phyloP scores from a whole-genome alignment of 2,329 filamentous ascomycete genomes.

The Elsinoe fawcettii region DNA sequence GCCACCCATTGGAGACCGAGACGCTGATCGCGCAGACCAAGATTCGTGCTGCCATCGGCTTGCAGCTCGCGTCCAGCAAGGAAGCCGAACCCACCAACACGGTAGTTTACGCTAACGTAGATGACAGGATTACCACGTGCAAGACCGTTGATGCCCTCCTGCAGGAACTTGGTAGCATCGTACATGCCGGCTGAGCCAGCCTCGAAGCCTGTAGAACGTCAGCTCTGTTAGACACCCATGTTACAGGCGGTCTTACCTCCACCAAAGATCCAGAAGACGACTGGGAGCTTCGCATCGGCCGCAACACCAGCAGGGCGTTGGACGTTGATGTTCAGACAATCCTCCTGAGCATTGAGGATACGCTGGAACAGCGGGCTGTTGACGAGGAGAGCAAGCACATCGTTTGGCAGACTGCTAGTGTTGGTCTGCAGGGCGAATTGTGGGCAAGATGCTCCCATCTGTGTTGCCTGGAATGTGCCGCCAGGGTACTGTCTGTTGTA shows the following conservation, averaged over 20 bases:
- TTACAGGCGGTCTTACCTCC: slow-evolving; percentile 24
- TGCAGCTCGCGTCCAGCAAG: slow-evolving; percentile 28
- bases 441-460: slow-evolving; percentile 56
- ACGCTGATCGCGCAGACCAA: slow-evolving; percentile 29
- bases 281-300: slow-evolving; percentile 35
- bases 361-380: slow-evolving; percentile 35
- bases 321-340: slow-evolving; percentile 39
- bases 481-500: slow-evolving; percentile 43
- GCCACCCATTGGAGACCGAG: slow-evolving; percentile 29
- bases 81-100: slow-evolving; percentile 31
- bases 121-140: slow-evolving; percentile 56
- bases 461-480: slow-evolving; percentile 55
- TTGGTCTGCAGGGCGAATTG: slow-evolving; percentile 53
- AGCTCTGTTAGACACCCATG: neutral
- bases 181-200: slow-evolving; percentile 35
- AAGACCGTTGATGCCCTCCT: slow-evolving; percentile 31
- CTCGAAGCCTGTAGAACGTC: slow-evolving; percentile 27
- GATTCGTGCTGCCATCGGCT: slow-evolving; percentile 30
- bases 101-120: slow-evolving; percentile 70
- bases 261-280: slow-evolving; percentile 44
- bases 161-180: slow-evolving; percentile 34
- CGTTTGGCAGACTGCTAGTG: slow-evolving; percentile 27
- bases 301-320: slow-evolving; percentile 35
- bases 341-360: slow-evolving; percentile 33
- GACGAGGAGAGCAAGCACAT: slow-evolving; percentile 32